Conservation (phyloP, 2,329 filamentous ascomycete genomes). For the Teratosphaeria viscida region DNA sequence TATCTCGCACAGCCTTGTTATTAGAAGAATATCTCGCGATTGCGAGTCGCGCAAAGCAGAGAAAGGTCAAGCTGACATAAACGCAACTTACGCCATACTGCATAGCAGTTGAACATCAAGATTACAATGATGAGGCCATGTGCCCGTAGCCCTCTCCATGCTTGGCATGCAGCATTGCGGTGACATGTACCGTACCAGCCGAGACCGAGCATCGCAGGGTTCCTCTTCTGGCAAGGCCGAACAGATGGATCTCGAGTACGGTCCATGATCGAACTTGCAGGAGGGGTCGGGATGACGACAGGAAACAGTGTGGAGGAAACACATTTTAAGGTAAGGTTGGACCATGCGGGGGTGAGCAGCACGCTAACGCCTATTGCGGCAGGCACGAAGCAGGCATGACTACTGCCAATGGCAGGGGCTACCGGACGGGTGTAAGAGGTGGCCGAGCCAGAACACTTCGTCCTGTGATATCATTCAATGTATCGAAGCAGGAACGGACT, state of each 20-base stretch:
- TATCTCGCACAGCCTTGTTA: neutral
- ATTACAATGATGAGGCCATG: neutral
- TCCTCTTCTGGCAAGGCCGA: neutral
- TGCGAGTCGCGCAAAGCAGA: neutral
- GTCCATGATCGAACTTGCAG: neutral
- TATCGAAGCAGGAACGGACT: too few relatives aligned
- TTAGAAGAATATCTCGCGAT: neutral
- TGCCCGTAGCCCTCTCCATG: neutral
- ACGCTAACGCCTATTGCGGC: neutral
- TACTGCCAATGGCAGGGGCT: neutral
- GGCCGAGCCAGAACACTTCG: too few relatives aligned
- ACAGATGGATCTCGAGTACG: neutral
- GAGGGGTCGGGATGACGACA: neutral
- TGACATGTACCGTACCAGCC: neutral
- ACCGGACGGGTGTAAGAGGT: neutral
- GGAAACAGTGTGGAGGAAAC: neutral
- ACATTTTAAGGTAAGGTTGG: neutral
- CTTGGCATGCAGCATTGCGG: neutral
- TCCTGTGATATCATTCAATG: too few relatives aligned
- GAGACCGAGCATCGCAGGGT: neutral
- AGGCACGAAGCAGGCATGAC: neutral
- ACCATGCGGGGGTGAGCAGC: neutral
- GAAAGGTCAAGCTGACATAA: neutral
- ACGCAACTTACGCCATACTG: neutral
- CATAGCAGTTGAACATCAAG: neutral